Evolutionary conservation across 306 rosid species (phyloP).

Genomic region (Prunus mongolica): DNA sequence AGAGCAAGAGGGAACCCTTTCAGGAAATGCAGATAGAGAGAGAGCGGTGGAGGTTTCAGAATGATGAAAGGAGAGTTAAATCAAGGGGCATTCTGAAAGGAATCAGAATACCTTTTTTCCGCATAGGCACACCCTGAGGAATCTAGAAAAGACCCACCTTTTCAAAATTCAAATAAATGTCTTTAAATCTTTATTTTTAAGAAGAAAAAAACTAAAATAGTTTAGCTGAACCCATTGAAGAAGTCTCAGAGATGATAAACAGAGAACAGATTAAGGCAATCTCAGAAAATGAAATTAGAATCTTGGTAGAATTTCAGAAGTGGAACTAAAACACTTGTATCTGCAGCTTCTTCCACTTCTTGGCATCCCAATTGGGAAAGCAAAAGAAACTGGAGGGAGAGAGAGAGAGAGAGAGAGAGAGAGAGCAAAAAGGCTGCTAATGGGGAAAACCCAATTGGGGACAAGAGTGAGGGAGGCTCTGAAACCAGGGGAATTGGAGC

Average conservation of each 20-base stretch:
- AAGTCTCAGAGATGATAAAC: constrained; percentile 14
- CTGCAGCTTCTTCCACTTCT: constrained; percentile 24
- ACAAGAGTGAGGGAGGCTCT: constrained; percentile 28
- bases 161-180: constrained; percentile 33
- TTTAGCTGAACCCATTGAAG: constrained; percentile 19
- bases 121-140: constrained; percentile 46
- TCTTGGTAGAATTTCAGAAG: neutral
- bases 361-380: constrained; percentile 42
- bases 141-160: constrained; percentile 63
- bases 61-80: constrained; percentile 45
- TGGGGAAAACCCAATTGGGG: constrained; percentile 27
- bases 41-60: constrained; percentile 53
- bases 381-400: constrained; percentile 1
- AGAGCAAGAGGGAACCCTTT: constrained; percentile 23
- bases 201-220: constrained; percentile 27
- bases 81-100: constrained; percentile 61
- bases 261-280: neutral
- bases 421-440: constrained; percentile 17
- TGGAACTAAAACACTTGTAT: constrained; percentile 5
- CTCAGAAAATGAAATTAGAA: neutral
- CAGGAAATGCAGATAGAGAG: constrained; percentile 11
- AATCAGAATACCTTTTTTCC: constrained; percentile 65
- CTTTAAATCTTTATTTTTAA: constrained; percentile 10
- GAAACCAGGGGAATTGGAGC: constrained; percentile 20
- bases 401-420: neutral